Evolutionary conservation across 169 alveolate genomes (phyloP).

Genomic region (Babesia bigemina): DNA sequence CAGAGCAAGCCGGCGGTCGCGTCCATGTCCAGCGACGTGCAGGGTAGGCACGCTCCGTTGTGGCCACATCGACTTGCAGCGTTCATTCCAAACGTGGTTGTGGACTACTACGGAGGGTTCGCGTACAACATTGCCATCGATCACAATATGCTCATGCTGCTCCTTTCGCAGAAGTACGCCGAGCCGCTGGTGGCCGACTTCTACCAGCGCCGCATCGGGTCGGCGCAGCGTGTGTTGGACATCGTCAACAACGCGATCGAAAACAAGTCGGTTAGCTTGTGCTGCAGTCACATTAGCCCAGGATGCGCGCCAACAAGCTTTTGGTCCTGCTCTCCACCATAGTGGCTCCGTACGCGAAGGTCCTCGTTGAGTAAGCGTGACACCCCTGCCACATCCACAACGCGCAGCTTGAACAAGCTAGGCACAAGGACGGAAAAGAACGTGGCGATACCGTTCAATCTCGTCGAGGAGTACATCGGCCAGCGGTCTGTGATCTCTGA

Average conservation of each 20-base stretch:
- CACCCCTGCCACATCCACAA: neutral
- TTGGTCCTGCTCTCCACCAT: conserved; percentile 22
- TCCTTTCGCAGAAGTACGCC: conserved; percentile 33
- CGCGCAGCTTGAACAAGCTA: conserved; percentile 38
- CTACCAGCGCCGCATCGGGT: conserved; percentile 46
- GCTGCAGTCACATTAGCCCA: neutral
- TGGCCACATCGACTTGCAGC: conserved; percentile 3
- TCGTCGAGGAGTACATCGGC: conserved; percentile 54
- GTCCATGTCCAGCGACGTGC: conserved; percentile 54
- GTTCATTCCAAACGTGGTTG: conserved; percentile 50
- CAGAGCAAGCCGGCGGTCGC: conserved; percentile 56
- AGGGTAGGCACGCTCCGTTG: conserved; percentile 9
- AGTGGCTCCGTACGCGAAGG: conserved; percentile 28
- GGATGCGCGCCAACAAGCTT: conserved; percentile 19
- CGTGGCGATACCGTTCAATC: conserved; percentile 48
- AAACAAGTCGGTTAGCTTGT: conserved; percentile 19
- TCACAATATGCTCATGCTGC: conserved; percentile 44
- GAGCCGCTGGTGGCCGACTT: conserved; percentile 48
- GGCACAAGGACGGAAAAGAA: conserved; percentile 26
- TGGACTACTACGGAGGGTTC: conserved; percentile 64
- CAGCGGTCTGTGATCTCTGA: conserved; percentile 56
- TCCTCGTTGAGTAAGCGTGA: conserved; percentile 28
- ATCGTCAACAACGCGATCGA: conserved; percentile 31
- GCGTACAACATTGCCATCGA: conserved; percentile 45
- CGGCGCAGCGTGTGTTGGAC: conserved; percentile 44